A percentile compares a stretch with the other conserved stretches of the same genome.
These are phyloP conservation scores for Zoysia matrella DNA, from an alignment of 202 grass and related monocot genomes.

Conservation along the genomic window DNA sequence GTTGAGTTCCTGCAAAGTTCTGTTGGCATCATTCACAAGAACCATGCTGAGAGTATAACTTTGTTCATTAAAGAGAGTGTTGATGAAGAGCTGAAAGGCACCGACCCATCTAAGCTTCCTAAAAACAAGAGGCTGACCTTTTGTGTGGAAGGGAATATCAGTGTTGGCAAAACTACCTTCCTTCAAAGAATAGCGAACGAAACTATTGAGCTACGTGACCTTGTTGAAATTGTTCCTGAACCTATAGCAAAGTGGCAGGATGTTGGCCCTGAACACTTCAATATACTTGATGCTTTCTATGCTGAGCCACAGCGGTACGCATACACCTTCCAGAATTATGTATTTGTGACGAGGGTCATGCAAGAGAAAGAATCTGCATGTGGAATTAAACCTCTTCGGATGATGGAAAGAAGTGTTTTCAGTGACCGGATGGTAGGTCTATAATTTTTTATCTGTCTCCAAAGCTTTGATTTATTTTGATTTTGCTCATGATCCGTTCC, in stretches of 20 bases:
- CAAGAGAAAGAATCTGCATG: constrained; percentile 79
- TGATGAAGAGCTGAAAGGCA: constrained; percentile 25
- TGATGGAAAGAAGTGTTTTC: constrained; percentile 94
- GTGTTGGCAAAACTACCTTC: too few relatives aligned
- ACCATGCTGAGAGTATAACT: constrained; percentile 84
- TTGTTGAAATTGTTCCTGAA: constrained; percentile 59
- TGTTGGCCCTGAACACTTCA: constrained; percentile 82
- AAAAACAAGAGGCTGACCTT: too few relatives aligned
- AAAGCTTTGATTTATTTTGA: constrained; percentile 21
- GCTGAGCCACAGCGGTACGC: too few relatives aligned
- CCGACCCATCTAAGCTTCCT: too few relatives aligned
- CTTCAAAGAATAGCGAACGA: too few relatives aligned
- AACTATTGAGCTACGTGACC: too few relatives aligned
- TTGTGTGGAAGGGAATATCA: too few relatives aligned
- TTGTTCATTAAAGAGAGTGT: constrained; percentile 79
- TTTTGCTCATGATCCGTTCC: constrained; percentile 2
- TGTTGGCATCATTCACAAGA: constrained; percentile 87
- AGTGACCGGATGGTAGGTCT: constrained; percentile 80
- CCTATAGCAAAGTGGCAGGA: constrained; percentile 85
- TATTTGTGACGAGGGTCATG: constrained; percentile 83
- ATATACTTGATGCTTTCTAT: constrained; percentile 64
- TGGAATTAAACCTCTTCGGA: constrained; percentile 77
- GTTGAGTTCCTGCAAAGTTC: constrained; percentile 78
- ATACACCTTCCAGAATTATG: too few relatives aligned
- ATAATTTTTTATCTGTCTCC: neutral